Percentiles rank a stretch among this genome's conserved stretches.
Conservation (phyloP, 768 basidiomycete species). For the Zangia roseola region DNA sequence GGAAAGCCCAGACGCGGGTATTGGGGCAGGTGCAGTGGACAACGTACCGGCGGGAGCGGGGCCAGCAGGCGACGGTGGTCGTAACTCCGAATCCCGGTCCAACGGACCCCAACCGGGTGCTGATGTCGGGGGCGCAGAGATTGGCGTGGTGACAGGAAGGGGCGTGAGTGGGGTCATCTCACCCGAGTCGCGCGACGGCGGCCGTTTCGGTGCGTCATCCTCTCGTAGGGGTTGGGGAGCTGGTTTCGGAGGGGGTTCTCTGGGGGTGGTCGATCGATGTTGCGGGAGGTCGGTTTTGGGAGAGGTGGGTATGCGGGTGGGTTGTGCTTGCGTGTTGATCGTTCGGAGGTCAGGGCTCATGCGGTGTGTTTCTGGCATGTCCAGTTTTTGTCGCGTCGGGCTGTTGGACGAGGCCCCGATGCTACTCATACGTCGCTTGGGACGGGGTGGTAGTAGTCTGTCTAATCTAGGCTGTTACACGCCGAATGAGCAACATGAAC, state of each 20-base stretch:
- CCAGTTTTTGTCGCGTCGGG: slow-evolving; percentile 13
- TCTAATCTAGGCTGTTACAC: slow-evolving; percentile 16
- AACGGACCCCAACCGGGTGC: background rate
- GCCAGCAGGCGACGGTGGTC: background rate
- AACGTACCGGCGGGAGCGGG: too few species aligned
- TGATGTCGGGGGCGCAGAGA: background rate
- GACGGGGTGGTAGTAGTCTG: slow-evolving; percentile 3
- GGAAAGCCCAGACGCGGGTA: too few species aligned
- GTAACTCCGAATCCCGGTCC: too few species aligned
- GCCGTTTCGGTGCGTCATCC: background rate
- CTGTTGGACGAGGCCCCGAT: background rate
- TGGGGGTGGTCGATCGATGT: background rate
- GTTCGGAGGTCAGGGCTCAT: background rate
- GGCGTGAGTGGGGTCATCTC: slow-evolving; percentile 5
- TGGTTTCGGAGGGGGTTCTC: background rate
- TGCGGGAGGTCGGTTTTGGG: background rate
- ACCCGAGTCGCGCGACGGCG: slow-evolving; percentile 6
- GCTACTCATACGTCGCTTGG: slow-evolving; percentile 15
- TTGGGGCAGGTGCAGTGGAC: too few species aligned
- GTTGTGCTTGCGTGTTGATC: background rate
- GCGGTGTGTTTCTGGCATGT: background rate
- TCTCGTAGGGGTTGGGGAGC: background rate
- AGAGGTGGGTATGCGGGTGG: background rate
- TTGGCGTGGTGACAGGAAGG: background rate
- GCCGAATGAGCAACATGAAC: background rate